phyloP scores from a whole-genome alignment of 2,329 filamentous ascomycete genomes.

The Chalaropsis thielavioides region DNA sequence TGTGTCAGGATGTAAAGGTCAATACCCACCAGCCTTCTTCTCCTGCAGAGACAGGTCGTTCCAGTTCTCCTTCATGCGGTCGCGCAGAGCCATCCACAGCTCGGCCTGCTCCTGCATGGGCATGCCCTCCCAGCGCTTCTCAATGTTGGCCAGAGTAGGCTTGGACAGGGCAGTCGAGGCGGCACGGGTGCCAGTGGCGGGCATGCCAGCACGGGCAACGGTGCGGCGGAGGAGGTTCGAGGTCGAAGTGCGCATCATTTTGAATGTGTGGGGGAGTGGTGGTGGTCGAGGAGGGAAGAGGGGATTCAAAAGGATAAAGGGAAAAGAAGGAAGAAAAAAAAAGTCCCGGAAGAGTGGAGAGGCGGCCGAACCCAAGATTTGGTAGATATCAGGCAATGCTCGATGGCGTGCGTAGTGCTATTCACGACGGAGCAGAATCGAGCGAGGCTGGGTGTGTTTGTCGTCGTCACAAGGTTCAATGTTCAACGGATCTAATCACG shows the following conservation, averaged over 20 bases:
- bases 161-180: constrained; percentile 85
- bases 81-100: constrained; percentile 94
- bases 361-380: constrained; percentile 7
- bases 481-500: constrained; percentile 2
- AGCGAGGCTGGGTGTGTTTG: neutral
- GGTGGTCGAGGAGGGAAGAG: constrained; percentile 7
- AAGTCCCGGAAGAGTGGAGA: constrained; percentile 12
- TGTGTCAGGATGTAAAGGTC: neutral
- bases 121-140: constrained; percentile 98
- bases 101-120: constrained; percentile 98
- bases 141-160: constrained; percentile 92
- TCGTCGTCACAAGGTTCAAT: constrained; percentile 4
- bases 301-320: constrained; percentile 2
- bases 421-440: neutral
- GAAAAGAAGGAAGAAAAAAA: constrained; percentile 9
- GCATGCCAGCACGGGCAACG: constrained; percentile 31
- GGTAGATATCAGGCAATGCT: neutral
- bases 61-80: constrained; percentile 98
- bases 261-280: constrained; percentile 19
- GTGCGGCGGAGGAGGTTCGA: constrained; percentile 39
- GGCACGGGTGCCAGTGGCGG: constrained; percentile 34
- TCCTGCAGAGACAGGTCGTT: constrained; percentile 86
- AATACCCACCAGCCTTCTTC: constrained; percentile 91
- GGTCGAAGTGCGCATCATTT: constrained; percentile 39
- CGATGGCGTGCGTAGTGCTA: neutral